phyloP scores from a whole-genome alignment of 805 yeast species.

The Candida vaughaniae region DNA sequence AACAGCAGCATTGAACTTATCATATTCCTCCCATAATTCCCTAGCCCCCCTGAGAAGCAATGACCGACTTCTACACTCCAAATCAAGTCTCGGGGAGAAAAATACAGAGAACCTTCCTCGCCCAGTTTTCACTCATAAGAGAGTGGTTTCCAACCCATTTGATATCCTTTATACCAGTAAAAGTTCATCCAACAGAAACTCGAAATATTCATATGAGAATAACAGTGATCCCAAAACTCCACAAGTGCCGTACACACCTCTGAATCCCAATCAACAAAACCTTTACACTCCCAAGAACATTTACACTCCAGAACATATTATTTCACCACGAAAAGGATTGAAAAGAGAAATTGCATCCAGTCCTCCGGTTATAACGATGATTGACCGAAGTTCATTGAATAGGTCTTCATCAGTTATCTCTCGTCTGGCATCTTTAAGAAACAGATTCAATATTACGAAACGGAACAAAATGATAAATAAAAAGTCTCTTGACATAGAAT shows the following conservation, averaged over 20 bases:
- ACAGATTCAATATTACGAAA: slow-evolving; percentile 27
- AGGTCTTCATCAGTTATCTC: slow-evolving; percentile 32
- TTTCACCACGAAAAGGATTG: not conserved
- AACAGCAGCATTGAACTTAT: slow-evolving; percentile 11
- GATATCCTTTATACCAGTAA: slow-evolving; percentile 22
- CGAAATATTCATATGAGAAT: not conserved
- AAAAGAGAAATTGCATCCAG: slow-evolving; percentile 5
- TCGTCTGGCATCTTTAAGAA: slow-evolving; percentile 27
- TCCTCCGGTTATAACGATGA: slow-evolving; percentile 26
- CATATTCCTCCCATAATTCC: slow-evolving; percentile 13
- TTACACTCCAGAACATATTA: slow-evolving; percentile 5
- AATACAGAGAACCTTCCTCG: not conserved
- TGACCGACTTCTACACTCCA: slow-evolving; percentile 6
- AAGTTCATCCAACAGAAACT: slow-evolving; percentile 4
- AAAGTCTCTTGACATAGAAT: slow-evolving; percentile 6
- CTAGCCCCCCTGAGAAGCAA: slow-evolving; percentile 12
- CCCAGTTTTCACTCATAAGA: slow-evolving; percentile 10
- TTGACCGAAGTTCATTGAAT: slow-evolving; percentile 19
- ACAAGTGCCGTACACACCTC: slow-evolving; percentile 3
- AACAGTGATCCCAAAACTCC: not conserved
- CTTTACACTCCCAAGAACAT: slow-evolving; percentile 7
- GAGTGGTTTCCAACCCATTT: slow-evolving; percentile 26
- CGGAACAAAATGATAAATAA: slow-evolving; percentile 28
- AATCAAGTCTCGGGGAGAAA: not conserved
- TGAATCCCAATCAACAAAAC: not conserved